phyloP scores from a whole-genome alignment of 2,329 filamentous ascomycete genomes.

The Sphaerostilbella broomeana region DNA sequence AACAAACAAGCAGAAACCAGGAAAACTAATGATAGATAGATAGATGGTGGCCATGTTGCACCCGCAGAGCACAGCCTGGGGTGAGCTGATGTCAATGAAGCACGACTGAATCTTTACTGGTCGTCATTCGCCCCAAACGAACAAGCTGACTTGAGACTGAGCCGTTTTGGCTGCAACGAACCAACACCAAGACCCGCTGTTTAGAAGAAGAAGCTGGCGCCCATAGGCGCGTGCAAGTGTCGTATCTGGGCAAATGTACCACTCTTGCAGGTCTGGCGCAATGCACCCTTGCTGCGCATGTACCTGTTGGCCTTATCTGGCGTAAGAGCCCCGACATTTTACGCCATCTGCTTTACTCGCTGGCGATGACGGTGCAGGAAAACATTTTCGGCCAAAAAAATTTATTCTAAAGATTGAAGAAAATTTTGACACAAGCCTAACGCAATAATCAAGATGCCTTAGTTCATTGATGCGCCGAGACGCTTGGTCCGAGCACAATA shows the following conservation, averaged over 20 bases:
- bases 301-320: slow-evolving; percentile 11
- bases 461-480: too few relatives aligned
- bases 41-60: slow-evolving; percentile 1
- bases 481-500: too few relatives aligned
- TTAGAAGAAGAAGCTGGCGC: slow-evolving; percentile 8
- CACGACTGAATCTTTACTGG: slow-evolving; percentile 3
- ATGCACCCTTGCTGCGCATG: slow-evolving; percentile 6
- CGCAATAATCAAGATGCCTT: too few relatives aligned
- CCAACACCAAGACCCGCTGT: slow-evolving; percentile 10
- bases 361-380: neutral
- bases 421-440: too few relatives aligned
- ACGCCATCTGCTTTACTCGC: slow-evolving; percentile 7
- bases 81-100: too few relatives aligned
- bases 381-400: neutral
- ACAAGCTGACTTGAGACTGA: slow-evolving; percentile 6
- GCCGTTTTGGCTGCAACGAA: slow-evolving; percentile 1
- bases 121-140: slow-evolving; percentile 6
- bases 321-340: slow-evolving; percentile 13
- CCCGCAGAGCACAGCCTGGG: neutral
- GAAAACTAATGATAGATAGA: too few relatives aligned
- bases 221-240: slow-evolving; percentile 9
- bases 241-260: too few relatives aligned
- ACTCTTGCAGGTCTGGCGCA: slow-evolving; percentile 1
- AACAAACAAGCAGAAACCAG: too few relatives aligned
- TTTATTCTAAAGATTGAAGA: too few relatives aligned